Percentiles rank a stretch among this genome's conserved stretches.
These are phyloP conservation scores for Stylonectria norvegica DNA, from an alignment of 2,329 filamentous ascomycete genomes.

Conservation along the genomic window DNA sequence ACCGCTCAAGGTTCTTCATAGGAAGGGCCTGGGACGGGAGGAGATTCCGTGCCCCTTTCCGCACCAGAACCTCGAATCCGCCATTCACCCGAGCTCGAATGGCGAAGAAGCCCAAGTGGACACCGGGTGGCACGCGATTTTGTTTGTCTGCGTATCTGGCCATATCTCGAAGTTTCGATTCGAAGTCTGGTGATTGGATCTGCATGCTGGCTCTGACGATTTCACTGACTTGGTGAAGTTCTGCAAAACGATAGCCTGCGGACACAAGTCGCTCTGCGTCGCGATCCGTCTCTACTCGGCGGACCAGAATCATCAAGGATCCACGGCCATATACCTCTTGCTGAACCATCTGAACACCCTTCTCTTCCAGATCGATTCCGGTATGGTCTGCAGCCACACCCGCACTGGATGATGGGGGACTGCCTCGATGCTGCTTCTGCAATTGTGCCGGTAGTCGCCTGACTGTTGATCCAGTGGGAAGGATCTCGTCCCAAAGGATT, in stretches of 20 bases:
- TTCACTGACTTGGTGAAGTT: slow-evolving; percentile 62
- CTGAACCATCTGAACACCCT: slow-evolving; percentile 31
- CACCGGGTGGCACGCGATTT: slow-evolving; percentile 47
- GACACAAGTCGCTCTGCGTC: slow-evolving; percentile 65
- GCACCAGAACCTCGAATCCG: slow-evolving; percentile 63
- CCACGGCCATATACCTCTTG: slow-evolving; percentile 59
- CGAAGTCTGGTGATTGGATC: slow-evolving; percentile 61
- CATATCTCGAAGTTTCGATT: slow-evolving; percentile 61
- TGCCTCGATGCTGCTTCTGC: slow-evolving; percentile 16
- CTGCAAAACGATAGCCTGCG: slow-evolving; percentile 74
- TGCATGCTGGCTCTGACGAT: slow-evolving; percentile 72
- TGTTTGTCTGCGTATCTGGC: slow-evolving; percentile 51
- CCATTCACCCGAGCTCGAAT: slow-evolving; percentile 50
- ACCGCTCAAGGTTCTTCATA: slow-evolving; percentile 49
- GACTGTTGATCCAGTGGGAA: slow-evolving; percentile 56
- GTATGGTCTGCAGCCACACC: slow-evolving; percentile 14
- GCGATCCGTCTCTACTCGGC: slow-evolving; percentile 52
- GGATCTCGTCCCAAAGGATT: slow-evolving; percentile 70
- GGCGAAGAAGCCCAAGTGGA: slow-evolving; percentile 58
- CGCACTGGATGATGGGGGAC: slow-evolving; percentile 9
- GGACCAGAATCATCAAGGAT: slow-evolving; percentile 77
- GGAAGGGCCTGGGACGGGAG: slow-evolving; percentile 58
- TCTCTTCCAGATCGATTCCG: slow-evolving; percentile 39
- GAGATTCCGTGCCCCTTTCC: slow-evolving; percentile 53
- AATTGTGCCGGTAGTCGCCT: slow-evolving; percentile 16